Evolutionary conservation across 2,329 filamentous ascomycete genomes (phyloP).

Genomic region (Clarireedia paspali): DNA sequence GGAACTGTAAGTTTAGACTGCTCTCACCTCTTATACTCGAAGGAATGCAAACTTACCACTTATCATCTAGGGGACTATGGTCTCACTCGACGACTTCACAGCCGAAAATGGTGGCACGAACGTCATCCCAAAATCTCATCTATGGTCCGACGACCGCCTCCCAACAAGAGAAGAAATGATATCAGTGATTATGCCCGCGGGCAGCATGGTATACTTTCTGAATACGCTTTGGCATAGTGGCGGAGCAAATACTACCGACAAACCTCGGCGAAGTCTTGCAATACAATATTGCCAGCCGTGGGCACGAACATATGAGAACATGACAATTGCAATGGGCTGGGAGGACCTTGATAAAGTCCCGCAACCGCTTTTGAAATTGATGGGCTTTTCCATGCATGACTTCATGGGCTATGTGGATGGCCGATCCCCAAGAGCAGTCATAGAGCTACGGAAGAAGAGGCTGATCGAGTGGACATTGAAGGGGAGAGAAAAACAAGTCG

Average conservation of each 20-base stretch:
- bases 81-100: slow-evolving; percentile 28
- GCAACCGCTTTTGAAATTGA: slow-evolving; percentile 20
- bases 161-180: slow-evolving; percentile 23
- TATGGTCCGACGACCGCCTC: slow-evolving; percentile 26
- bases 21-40: neutral
- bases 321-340: slow-evolving; percentile 31
- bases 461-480: slow-evolving; percentile 24
- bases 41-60: slow-evolving; percentile 1
- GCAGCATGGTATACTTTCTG: slow-evolving; percentile 26
- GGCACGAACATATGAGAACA: slow-evolving; percentile 33
- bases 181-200: slow-evolving; percentile 26
- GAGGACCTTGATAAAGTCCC: slow-evolving; percentile 24
- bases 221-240: slow-evolving; percentile 27
- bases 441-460: slow-evolving; percentile 27
- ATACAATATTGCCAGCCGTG: slow-evolving; percentile 30
- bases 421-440: slow-evolving; percentile 20
- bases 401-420: slow-evolving; percentile 29
- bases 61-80: slow-evolving; percentile 24
- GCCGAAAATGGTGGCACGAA: slow-evolving; percentile 26
- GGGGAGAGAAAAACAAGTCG: slow-evolving; percentile 2
- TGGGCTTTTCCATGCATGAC: slow-evolving; percentile 25
- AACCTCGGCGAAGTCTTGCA: slow-evolving; percentile 21
- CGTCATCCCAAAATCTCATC: slow-evolving; percentile 26
- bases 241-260: slow-evolving; percentile 21
- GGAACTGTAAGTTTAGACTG: slow-evolving; percentile 18